These are phyloP conservation scores for Ceratocystis cacaofunesta DNA, from an alignment of 2,329 filamentous ascomycete species.

Conservation along the genomic window DNA sequence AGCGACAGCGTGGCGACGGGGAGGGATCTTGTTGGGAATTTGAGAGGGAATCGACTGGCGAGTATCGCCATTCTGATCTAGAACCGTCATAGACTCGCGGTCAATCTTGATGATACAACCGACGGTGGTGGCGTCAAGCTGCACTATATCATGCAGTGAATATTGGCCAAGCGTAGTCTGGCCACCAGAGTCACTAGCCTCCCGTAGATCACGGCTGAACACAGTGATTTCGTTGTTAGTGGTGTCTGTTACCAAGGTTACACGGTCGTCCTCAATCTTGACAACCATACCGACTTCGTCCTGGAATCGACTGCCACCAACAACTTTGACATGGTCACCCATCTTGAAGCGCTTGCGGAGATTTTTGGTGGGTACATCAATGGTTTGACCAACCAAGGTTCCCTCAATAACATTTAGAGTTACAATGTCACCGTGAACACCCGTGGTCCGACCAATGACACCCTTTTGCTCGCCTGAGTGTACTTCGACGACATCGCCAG, in stretches of 20 bases:
- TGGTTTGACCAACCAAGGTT: constrained; percentile 63
- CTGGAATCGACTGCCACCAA: constrained; percentile 82
- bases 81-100: constrained; percentile 72
- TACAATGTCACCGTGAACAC: constrained; percentile 83
- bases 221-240: constrained; percentile 89
- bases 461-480: constrained; percentile 92
- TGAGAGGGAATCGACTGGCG: constrained; percentile 78
- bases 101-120: constrained; percentile 92
- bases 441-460: constrained; percentile 69
- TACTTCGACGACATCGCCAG: constrained; percentile 92
- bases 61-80: constrained; percentile 78
- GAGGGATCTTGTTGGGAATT: constrained; percentile 75
- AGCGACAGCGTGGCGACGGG: constrained; percentile 70
- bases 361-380: constrained; percentile 85
- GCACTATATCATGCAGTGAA: constrained; percentile 83
- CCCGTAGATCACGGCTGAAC: constrained; percentile 90
- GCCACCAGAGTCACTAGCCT: constrained; percentile 82
- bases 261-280: constrained; percentile 78
- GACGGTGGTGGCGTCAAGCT: constrained; percentile 83
- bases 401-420: constrained; percentile 75
- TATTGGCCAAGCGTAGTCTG: constrained; percentile 76
- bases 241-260: constrained; percentile 86
- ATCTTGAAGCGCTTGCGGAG: constrained; percentile 83
- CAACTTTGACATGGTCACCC: constrained; percentile 97
- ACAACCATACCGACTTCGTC: constrained; percentile 97